A percentile compares a stretch with the other conserved stretches of the same genome.
Conservation (phyloP, 805 yeast species). For the Candida chilensis region DNA sequence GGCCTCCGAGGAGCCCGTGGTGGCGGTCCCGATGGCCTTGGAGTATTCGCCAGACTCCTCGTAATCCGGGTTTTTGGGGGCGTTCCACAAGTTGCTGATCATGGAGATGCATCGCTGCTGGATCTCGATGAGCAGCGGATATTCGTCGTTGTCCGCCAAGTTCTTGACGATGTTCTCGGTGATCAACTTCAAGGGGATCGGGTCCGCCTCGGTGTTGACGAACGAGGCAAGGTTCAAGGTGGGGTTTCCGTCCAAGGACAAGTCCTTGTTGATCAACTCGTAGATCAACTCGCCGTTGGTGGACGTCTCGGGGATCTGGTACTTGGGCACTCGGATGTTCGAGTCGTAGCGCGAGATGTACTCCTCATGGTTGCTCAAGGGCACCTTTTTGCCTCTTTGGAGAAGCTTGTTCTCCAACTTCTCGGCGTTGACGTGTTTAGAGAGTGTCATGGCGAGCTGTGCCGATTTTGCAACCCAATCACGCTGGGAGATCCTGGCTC, state of each 20-base stretch:
- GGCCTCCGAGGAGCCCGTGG: constrained; percentile 93
- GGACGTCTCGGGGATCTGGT: constrained; percentile 51
- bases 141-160: constrained; percentile 89
- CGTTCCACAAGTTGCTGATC: constrained; percentile 74
- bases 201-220: constrained; percentile 63
- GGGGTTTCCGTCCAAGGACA: constrained; percentile 79
- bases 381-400: constrained; percentile 4
- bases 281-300: constrained; percentile 44
- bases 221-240: constrained; percentile 81
- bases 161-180: constrained; percentile 74
- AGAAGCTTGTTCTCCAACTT: constrained; percentile 12
- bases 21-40: constrained; percentile 66
- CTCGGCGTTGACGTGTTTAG: constrained; percentile 19
- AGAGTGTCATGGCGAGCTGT: constrained; percentile 18
- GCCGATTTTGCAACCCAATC: too few relatives aligned
- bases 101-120: constrained; percentile 81
- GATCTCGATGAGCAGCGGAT: constrained; percentile 73
- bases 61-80: constrained; percentile 26
- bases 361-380: constrained; percentile 14
- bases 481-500: too few relatives aligned
- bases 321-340: constrained; percentile 35
- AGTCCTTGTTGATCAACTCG: constrained; percentile 59
- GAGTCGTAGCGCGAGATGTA: constrained; percentile 21
- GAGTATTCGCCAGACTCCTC: constrained; percentile 6
- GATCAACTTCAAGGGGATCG: constrained; percentile 34